phyloP scores from a whole-genome alignment of 164 flowering plant genomes.

The Chloranthus sessilifolius region DNA sequence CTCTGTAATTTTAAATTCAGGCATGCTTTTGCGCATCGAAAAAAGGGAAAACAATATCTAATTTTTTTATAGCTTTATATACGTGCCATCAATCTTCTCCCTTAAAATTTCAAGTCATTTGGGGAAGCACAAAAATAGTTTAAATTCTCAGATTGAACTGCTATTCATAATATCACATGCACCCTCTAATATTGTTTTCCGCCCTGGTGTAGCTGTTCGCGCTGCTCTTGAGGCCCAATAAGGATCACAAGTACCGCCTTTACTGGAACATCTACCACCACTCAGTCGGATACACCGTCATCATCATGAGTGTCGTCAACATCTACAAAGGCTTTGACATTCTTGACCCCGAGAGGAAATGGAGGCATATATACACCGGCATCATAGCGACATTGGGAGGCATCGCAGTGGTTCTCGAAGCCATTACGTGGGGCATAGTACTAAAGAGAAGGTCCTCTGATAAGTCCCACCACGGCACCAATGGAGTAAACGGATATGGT shows the following conservation, averaged over 20 bases:
- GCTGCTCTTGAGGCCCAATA: constrained; percentile 72
- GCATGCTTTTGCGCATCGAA: no score
- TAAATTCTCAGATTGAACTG: no score
- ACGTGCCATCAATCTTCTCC: no score
- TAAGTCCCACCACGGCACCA: constrained; percentile 24
- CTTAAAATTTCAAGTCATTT: no score
- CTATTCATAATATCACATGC: no score
- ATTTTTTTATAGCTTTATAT: no score
- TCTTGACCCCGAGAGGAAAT: constrained; percentile 42
- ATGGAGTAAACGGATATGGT: constrained; percentile 22
- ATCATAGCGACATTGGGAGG: constrained; percentile 26
- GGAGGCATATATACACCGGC: constrained; percentile 51
- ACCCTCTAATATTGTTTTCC: no score
- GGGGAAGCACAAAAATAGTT: no score
- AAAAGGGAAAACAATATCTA: no score
- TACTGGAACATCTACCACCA: constrained; percentile 86
- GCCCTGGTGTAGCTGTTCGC: constrained; percentile 50
- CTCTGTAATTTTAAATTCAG: no score
- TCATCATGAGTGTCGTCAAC: constrained; percentile 51
- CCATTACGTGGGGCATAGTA: constrained; percentile 44
- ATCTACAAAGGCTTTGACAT: constrained; percentile 56
- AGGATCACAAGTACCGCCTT: constrained; percentile 68
- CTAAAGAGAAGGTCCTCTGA: constrained; percentile 26
- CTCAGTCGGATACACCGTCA: constrained; percentile 43
- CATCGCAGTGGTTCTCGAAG: constrained; percentile 29